phyloP scores from a whole-genome alignment of 2,329 filamentous ascomycete genomes.

The Pseudopyrenochaeta lycopersici region DNA sequence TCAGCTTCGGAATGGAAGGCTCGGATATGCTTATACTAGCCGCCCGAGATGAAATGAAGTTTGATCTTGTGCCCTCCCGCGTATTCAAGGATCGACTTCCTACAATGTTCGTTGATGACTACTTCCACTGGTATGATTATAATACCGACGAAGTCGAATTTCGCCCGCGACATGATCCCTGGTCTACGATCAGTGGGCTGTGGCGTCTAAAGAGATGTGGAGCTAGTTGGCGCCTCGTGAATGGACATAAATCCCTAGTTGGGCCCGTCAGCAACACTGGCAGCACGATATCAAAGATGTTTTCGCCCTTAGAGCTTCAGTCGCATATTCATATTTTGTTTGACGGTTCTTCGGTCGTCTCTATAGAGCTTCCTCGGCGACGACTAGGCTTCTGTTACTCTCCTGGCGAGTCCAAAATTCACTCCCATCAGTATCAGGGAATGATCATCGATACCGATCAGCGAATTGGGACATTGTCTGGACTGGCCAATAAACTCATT shows the following conservation, averaged over 20 bases:
- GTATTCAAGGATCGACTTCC: slow-evolving; percentile 47
- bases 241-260: slow-evolving; percentile 8
- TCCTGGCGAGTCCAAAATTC: slow-evolving; percentile 6
- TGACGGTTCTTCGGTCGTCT: slow-evolving; percentile 6
- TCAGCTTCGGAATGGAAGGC: slow-evolving; percentile 51
- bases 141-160: slow-evolving; percentile 15
- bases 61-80: slow-evolving; percentile 47
- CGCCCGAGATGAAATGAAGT: not conserved
- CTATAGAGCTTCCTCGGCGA: slow-evolving; percentile 25
- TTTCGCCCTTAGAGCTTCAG: slow-evolving; percentile 25
- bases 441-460: slow-evolving; percentile 38
- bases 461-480: slow-evolving; percentile 29
- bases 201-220: slow-evolving; percentile 26
- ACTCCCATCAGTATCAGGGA: slow-evolving; percentile 34
- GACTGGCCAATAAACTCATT: slow-evolving; percentile 34
- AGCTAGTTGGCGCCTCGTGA: slow-evolving; percentile 23
- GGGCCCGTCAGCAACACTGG: slow-evolving; percentile 16
- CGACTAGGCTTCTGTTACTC: slow-evolving; percentile 18
- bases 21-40: slow-evolving; percentile 35
- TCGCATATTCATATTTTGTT: slow-evolving; percentile 26
- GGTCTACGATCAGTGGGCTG: not conserved
- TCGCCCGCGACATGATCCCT: slow-evolving; percentile 10
- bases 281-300: slow-evolving; percentile 12
- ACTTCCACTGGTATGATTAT: slow-evolving; percentile 26
- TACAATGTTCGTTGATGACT: slow-evolving; percentile 23